These are phyloP conservation scores for Petunia hybrid DNA, from an alignment of 305 asterid species.

Conservation along the genomic window DNA sequence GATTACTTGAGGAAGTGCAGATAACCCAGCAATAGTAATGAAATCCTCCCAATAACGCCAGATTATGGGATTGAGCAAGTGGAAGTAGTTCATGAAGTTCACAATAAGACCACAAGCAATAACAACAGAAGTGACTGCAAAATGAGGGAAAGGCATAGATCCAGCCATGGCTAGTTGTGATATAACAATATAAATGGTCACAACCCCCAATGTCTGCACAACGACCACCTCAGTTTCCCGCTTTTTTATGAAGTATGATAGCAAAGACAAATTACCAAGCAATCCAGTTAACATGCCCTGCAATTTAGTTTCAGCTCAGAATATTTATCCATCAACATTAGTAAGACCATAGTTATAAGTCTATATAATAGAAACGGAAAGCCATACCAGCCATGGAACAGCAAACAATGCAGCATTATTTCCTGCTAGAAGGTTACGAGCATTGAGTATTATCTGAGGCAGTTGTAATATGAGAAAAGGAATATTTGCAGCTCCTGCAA, in stretches of 20 bases:
- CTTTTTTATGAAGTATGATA: constrained; percentile 90
- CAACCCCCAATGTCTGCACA: constrained; percentile 89
- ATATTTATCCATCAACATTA: constrained; percentile 23
- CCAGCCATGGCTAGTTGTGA: constrained; percentile 90
- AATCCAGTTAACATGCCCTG: constrained; percentile 99
- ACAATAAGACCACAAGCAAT: constrained; percentile 77
- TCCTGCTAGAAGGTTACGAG: constrained; percentile 85
- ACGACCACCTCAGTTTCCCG: constrained; percentile 84
- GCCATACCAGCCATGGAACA: constrained; percentile 95
- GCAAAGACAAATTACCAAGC: constrained; percentile 90
- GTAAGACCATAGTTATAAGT: constrained; percentile 20
- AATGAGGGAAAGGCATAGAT: constrained; percentile 97
- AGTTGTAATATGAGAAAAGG: constrained; percentile 89
- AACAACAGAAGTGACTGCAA: constrained; percentile 67
- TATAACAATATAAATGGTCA: constrained; percentile 81
- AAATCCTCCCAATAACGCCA: constrained; percentile 97
- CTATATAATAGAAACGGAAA: constrained; percentile 20
- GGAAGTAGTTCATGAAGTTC: constrained; percentile 72
- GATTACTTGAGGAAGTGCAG: constrained; percentile 89
- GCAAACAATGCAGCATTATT: constrained; percentile 83
- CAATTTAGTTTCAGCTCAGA: constrained; percentile 1
- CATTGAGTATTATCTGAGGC: constrained; percentile 92
- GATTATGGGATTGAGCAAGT: constrained; percentile 65
- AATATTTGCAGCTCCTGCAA: constrained; percentile 89
- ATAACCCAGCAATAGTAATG: constrained; percentile 80